Evolutionary conservation across 495 filamentous ascomycete genomes (phyloP), one percentile per base, ranked within the genome.

Genomic region (Penicillium alfredii): DNA sequence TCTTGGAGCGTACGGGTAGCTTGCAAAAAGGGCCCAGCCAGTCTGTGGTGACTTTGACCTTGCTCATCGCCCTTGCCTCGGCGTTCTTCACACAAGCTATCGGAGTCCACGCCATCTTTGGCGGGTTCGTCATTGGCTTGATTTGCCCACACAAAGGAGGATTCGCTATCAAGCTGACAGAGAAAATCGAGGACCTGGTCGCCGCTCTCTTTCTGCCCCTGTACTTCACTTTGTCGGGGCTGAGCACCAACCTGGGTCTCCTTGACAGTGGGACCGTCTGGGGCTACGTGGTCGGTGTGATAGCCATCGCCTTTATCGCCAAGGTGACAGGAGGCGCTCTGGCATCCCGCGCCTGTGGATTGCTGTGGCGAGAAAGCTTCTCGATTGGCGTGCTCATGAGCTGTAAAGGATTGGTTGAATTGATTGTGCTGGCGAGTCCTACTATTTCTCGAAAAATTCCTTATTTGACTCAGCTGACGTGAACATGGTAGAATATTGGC

Each of bases 31-130:
- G 92, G 4, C 92, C 92, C 4, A 86, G 84, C 21, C 92, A 96
- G 53, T 76, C 78, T 19, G 82, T 94, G 47, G 81, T 96, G 19
- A 80, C 81, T 8, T 55, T 96, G 26, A 96, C 88, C 0, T 56
- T 98, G 23, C 60, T 97, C 4, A 68, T 94, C 39, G 77, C 80
- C 0, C 72, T 98, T 10, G 68, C 74, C 1, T 95, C 88, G 1
- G 72, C 89, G n/a, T 98, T 90, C 69, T 96, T 98, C 56, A 98
- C 92, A 3, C 87, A 85, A 30, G 80, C 90, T 17, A 95, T 98
- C 53, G 92, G 92, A 12, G 73, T 90, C 7, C 88, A 94, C 62
- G 78, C 88, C 29, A 94, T 94, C 54, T 94, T 94, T 49, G 90
- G 90, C 18, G 80, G 74, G 3, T 98, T 98, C 53, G 58, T 95